Percentiles rank a stretch among this genome's conserved stretches.
Conservation (phyloP, 768 basidiomycete species). For the Mycena kentingensis region DNA sequence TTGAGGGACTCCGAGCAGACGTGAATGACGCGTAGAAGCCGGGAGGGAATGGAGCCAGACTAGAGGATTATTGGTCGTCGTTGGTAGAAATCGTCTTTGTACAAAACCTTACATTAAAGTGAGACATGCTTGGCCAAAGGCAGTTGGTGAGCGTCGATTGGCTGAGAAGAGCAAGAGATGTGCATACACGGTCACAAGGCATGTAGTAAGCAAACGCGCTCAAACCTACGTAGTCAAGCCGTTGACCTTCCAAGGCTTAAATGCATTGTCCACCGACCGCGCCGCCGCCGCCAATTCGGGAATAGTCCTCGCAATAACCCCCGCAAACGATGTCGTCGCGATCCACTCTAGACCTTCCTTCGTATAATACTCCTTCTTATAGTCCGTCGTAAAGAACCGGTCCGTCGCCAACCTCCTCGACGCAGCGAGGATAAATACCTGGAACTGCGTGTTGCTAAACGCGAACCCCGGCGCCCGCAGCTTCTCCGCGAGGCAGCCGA, state of each 20-base stretch:
- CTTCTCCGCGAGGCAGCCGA: conserved; percentile 11
- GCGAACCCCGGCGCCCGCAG: conserved; percentile 15
- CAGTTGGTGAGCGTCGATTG: too few species aligned
- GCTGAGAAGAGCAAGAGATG: too few species aligned
- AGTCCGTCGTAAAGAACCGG: conserved; percentile 21
- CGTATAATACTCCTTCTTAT: conserved; percentile 9
- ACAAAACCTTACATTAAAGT: too few species aligned
- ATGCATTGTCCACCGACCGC: conserved; percentile 14
- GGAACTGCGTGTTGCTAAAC: conserved; percentile 22
- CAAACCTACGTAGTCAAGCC: too few species aligned
- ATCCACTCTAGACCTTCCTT: conserved; percentile 15
- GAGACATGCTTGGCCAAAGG: too few species aligned
- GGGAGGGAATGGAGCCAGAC: too few species aligned
- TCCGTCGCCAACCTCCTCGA: conserved; percentile 16
- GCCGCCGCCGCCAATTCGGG: conserved; percentile 5
- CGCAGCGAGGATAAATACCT: conserved; percentile 18
- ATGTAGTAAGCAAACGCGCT: too few species aligned
- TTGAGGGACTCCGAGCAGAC: neutral
- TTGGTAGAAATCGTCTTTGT: too few species aligned
- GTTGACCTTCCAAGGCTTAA: conserved; percentile 21
- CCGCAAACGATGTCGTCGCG: conserved; percentile 4
- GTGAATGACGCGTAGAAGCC: neutral
- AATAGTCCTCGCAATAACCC: conserved; percentile 9
- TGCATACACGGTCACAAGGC: too few species aligned
- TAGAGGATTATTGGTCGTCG: too few species aligned